Conservation (phyloP, 2,329 filamentous ascomycete species). For the Fonsecaea nubica region DNA sequence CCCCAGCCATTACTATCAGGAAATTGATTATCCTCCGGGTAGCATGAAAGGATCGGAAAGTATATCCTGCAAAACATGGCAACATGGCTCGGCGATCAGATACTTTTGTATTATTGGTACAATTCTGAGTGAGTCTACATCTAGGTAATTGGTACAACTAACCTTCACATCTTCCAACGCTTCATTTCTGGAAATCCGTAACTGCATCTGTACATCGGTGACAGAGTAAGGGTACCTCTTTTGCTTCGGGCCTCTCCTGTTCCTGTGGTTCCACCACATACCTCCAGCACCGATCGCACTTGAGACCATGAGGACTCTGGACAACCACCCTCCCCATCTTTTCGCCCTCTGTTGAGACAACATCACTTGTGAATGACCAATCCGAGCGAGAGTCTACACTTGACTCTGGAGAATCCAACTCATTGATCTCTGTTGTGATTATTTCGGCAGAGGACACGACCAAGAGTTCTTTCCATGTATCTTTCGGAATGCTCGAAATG, state of each 20-base stretch:
- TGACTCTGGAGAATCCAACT: background rate
- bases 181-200: slow-evolving; percentile 24
- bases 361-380: slow-evolving; percentile 29
- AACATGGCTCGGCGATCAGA: background rate
- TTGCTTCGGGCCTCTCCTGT: background rate
- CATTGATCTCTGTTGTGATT: background rate
- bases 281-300: slow-evolving; percentile 90
- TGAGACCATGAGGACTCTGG: slow-evolving; percentile 49
- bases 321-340: slow-evolving; percentile 24
- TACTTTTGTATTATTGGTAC: slow-evolving; percentile 24
- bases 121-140: slow-evolving; percentile 17
- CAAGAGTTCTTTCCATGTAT: slow-evolving; percentile 36
- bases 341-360: slow-evolving; percentile 21
- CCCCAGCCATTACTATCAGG: background rate
- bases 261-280: slow-evolving; percentile 58
- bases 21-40: too few species aligned
- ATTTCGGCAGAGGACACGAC: slow-evolving; percentile 33
- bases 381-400: background rate
- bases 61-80: background rate
- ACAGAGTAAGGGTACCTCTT: slow-evolving; percentile 29
- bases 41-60: too few species aligned
- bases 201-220: slow-evolving; percentile 34
- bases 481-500: slow-evolving; percentile 26
- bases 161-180: background rate
- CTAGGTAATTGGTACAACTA: slow-evolving; percentile 9